A percentile compares a stretch with the other conserved stretches of the same genome.
Evolutionary conservation across 1,139 yeast species (phyloP).

Genomic region (Hyphopichia fennica): DNA sequence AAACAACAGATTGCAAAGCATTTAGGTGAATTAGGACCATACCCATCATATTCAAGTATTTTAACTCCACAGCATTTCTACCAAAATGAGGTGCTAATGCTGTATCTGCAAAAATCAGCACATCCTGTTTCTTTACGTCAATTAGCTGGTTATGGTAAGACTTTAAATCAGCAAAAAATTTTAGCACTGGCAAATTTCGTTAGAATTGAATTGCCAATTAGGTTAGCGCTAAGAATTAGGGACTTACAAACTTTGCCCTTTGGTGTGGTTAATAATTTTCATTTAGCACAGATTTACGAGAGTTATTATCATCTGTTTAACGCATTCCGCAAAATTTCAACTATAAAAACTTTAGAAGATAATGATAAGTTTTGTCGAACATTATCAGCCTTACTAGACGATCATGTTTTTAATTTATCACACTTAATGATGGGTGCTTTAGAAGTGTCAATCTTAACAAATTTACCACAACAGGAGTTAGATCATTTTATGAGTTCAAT

Average conservation of each 20-base stretch:
- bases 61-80: slow-evolving; percentile 75
- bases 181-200: slow-evolving; percentile 85
- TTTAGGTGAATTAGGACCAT: slow-evolving; percentile 42
- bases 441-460: slow-evolving; percentile 68
- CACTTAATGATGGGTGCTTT: slow-evolving; percentile 91
- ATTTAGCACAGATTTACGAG: slow-evolving; percentile 83
- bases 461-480: slow-evolving; percentile 60
- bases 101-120: slow-evolving; percentile 65
- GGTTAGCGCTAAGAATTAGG: slow-evolving; percentile 77
- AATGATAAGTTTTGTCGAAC: slow-evolving; percentile 70
- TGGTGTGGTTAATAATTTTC: slow-evolving; percentile 80
- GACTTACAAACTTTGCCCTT: slow-evolving; percentile 83
- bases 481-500: slow-evolving; percentile 75
- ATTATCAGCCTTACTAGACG: slow-evolving; percentile 65
- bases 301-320: slow-evolving; percentile 86
- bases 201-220: slow-evolving; percentile 75
- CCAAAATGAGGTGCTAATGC: slow-evolving; percentile 73
- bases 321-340: slow-evolving; percentile 71
- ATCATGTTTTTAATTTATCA: slow-evolving; percentile 77
- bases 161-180: slow-evolving; percentile 74
- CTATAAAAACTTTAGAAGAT: slow-evolving; percentile 66
- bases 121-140: slow-evolving; percentile 88
- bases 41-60: slow-evolving; percentile 44
- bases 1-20: slow-evolving; percentile 43
- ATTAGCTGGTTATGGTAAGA: slow-evolving; percentile 84